phyloP scores from a whole-genome alignment of 2,329 filamentous ascomycete species.

The Epichloe glyceriae region DNA sequence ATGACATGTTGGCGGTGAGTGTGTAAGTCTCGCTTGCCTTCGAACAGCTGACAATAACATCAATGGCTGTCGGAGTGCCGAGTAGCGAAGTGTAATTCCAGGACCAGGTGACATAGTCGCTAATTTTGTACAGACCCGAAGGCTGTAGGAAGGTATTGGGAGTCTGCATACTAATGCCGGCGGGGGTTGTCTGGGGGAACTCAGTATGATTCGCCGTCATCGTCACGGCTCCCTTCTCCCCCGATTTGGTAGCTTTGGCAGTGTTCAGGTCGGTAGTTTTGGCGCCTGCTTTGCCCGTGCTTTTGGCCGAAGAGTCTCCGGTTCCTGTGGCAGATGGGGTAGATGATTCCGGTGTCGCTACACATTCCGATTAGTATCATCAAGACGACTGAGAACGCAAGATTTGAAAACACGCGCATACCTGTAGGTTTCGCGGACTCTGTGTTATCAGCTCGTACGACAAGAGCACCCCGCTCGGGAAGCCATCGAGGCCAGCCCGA shows the following conservation, averaged over 20 bases:
- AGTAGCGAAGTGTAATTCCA: slow-evolving; percentile 55
- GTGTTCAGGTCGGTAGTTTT: slow-evolving; percentile 30
- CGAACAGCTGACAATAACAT: slow-evolving; percentile 45
- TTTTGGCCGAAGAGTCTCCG: neutral
- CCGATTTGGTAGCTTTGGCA: slow-evolving; percentile 14
- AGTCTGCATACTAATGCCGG: slow-evolving; percentile 38
- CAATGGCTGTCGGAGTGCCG: slow-evolving; percentile 45
- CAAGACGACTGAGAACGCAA: neutral
- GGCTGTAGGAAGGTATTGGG: slow-evolving; percentile 32
- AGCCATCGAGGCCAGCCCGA: slow-evolving; percentile 45
- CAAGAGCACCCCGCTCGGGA: slow-evolving; percentile 37
- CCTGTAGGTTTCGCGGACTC: slow-evolving; percentile 5
- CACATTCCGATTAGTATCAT: neutral
- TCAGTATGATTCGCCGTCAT: slow-evolving; percentile 22
- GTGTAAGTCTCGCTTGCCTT: slow-evolving; percentile 42
- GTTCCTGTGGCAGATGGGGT: slow-evolving; percentile 8
- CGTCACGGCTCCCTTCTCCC: slow-evolving; percentile 12
- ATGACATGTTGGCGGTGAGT: slow-evolving; percentile 50
- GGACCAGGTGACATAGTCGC: slow-evolving; percentile 43
- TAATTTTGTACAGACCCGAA: slow-evolving; percentile 45
- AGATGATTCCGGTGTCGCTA: slow-evolving; percentile 1
- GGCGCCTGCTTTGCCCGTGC: slow-evolving; percentile 8
- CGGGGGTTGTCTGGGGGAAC: slow-evolving; percentile 33
- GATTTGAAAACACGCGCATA: slow-evolving; percentile 1
- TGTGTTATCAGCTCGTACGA: slow-evolving; percentile 34